Percentiles rank a stretch among this genome's conserved stretches.
phyloP scores from a whole-genome alignment of 202 grass and related monocot genomes.

The Bolboschoenoplectus hybrid region DNA sequence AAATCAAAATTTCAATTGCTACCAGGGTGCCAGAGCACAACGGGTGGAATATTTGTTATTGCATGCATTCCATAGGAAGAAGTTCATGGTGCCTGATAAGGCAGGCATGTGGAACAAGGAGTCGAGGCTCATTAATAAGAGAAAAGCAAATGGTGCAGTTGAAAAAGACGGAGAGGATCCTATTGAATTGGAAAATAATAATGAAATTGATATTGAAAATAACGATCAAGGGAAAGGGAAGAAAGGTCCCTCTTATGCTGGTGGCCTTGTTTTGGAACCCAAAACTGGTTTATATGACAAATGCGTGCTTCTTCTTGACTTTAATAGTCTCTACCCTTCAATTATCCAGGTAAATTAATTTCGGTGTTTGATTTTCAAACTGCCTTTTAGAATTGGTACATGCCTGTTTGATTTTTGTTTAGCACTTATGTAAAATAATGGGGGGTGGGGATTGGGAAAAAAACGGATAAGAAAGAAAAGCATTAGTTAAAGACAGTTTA shows the following conservation, averaged over 20 bases:
- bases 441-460: not conserved
- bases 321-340: constrained; percentile 99
- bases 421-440: constrained; percentile 17
- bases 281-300: constrained; percentile 99
- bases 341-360: constrained; percentile 82
- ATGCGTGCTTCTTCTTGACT: constrained; percentile 92
- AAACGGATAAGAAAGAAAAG: not conserved
- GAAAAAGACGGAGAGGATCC: constrained; percentile 35
- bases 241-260: constrained; percentile 94
- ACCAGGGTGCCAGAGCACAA: constrained; percentile 94
- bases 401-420: not conserved
- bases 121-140: constrained; percentile 45
- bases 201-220: constrained; percentile 52
- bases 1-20: constrained; percentile 32
- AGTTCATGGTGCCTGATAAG: constrained; percentile 92
- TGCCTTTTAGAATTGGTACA: constrained; percentile 2
- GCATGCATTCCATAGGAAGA: constrained; percentile 94
- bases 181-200: constrained; percentile 59
- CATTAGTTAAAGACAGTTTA: not conserved
- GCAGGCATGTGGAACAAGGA: constrained; percentile 62
- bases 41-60: constrained; percentile 93
- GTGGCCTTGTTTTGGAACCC: constrained; percentile 97
- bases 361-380: constrained; percentile 30
- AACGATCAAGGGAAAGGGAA: constrained; percentile 71
- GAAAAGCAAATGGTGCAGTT: constrained; percentile 43